These are phyloP conservation scores for Lanmaoa rubissima DNA, from an alignment of 768 basidiomycete genomes.

Conservation along the genomic window DNA sequence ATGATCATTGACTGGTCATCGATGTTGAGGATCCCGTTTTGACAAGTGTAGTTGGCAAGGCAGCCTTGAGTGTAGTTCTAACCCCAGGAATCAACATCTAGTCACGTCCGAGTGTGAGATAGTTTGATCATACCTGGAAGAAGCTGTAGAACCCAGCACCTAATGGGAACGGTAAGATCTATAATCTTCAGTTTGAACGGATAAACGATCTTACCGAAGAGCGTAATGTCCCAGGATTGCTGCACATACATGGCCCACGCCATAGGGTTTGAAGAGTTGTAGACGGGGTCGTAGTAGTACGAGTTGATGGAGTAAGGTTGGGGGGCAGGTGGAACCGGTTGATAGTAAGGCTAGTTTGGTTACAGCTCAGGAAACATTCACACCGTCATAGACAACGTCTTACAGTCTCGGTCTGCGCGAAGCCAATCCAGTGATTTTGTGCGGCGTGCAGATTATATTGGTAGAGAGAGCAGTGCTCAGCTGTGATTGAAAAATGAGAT, in stretches of 20 bases:
- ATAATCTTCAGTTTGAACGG: neutral
- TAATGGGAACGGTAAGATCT: constrained; percentile 13
- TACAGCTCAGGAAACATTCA: neutral
- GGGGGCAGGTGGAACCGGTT: constrained; percentile 44
- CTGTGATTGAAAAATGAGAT: constrained; percentile 15
- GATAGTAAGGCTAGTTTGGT: constrained; percentile 45
- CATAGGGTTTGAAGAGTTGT: constrained; percentile 28
- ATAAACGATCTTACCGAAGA: constrained; percentile 38
- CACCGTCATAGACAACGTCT: neutral
- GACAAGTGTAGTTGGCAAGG: constrained; percentile 38
- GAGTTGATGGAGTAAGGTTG: constrained; percentile 39
- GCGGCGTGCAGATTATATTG: constrained; percentile 49
- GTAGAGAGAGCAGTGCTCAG: constrained; percentile 48
- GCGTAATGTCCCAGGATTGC: constrained; percentile 40
- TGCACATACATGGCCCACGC: constrained; percentile 46
- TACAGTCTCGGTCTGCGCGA: constrained; percentile 55
- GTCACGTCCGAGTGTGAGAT: neutral
- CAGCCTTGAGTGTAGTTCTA: constrained; percentile 44
- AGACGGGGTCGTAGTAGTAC: constrained; percentile 40
- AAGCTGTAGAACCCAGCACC: constrained; percentile 54
- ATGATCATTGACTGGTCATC: constrained; percentile 39
- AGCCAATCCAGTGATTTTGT: constrained; percentile 47
- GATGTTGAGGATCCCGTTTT: constrained; percentile 42
- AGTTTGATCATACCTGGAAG: constrained; percentile 38
- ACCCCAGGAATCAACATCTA: neutral